phyloP scores from a whole-genome alignment of 495 filamentous ascomycete species.

The Penicillium tannophilum region DNA sequence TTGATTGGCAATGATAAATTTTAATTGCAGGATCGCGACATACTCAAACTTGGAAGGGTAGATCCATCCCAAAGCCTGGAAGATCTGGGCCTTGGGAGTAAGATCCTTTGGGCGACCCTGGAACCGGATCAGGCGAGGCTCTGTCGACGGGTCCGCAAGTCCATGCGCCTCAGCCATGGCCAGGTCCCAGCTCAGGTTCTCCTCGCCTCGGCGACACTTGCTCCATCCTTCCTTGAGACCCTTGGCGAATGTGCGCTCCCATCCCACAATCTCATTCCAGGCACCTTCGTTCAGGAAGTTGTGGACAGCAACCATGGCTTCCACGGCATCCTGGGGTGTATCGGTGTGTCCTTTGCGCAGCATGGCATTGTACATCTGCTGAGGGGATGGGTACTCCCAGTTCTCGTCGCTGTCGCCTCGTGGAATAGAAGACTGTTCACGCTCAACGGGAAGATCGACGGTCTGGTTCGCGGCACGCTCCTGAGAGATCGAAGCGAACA shows the following conservation, averaged over 20 bases:
- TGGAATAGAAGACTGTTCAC: slow-evolving; percentile 85
- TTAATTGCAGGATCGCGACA: slow-evolving; percentile 25
- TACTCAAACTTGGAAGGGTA: slow-evolving; percentile 80
- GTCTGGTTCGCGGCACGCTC: slow-evolving; percentile 71
- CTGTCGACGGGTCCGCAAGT: slow-evolving; percentile 40
- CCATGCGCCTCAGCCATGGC: slow-evolving; percentile 41
- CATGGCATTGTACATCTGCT: slow-evolving; percentile 99
- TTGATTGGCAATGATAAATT: not conserved
- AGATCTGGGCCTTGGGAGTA: slow-evolving; percentile 84
- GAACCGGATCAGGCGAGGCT: slow-evolving; percentile 79
- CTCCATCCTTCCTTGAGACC: slow-evolving; percentile 74
- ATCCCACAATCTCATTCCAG: slow-evolving; percentile 89
- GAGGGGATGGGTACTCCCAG: slow-evolving; percentile 97
- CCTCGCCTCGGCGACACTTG: slow-evolving; percentile 73
- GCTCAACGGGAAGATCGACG: slow-evolving; percentile 68
- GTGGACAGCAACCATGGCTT: slow-evolving; percentile 95
- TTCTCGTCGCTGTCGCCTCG: slow-evolving; percentile 70
- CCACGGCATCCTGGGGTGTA: slow-evolving; percentile 89
- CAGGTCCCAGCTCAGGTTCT: slow-evolving; percentile 48
- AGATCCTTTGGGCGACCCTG: slow-evolving; percentile 84
- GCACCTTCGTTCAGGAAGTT: slow-evolving; percentile 98
- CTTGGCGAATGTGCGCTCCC: slow-evolving; percentile 81
- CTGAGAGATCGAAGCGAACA: slow-evolving; percentile 86
- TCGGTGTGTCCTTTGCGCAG: slow-evolving; percentile 93
- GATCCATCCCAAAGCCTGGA: slow-evolving; percentile 73